Percentiles rank a stretch among this genome's conserved stretches.
These are phyloP conservation scores for Mimosa pudica DNA, from an alignment of 306 rosid species.

Conservation along the genomic window DNA sequence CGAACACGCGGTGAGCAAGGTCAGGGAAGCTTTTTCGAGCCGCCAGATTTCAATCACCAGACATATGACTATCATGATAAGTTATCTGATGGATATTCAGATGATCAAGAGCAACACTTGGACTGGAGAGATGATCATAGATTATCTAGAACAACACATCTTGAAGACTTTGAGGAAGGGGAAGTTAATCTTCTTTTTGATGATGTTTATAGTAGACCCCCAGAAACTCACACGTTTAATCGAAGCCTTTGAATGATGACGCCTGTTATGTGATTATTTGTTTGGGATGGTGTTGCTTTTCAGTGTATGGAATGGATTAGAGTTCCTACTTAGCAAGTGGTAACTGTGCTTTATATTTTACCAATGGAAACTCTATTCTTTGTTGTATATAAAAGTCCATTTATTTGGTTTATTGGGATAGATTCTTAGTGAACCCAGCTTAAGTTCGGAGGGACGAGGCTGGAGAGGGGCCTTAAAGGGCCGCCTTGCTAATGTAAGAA, in stretches of 20 bases:
- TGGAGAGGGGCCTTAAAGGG: conserved; percentile 12
- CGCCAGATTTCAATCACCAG: conserved; percentile 67
- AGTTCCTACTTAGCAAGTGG: conserved; percentile 42
- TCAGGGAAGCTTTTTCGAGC: conserved; percentile 82
- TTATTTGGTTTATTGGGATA: conserved; percentile 34
- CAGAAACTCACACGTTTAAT: conserved; percentile 55
- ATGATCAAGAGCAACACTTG: conserved; percentile 58
- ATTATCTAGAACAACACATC: conserved; percentile 48
- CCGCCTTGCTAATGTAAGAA: conserved; percentile 44
- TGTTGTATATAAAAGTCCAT: conserved; percentile 67
- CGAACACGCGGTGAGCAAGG: conserved; percentile 36
- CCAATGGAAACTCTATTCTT: conserved; percentile 61
- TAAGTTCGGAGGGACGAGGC: background rate
- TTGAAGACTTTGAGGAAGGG: conserved; percentile 66
- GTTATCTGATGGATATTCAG: conserved; percentile 66
- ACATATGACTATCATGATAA: conserved; percentile 40
- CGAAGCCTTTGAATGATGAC: conserved; percentile 47
- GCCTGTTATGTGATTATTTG: conserved; percentile 37
- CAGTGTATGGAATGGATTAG: conserved; percentile 29
- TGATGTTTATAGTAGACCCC: conserved; percentile 73
- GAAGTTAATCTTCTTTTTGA: conserved; percentile 75
- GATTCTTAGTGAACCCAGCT: conserved; percentile 35
- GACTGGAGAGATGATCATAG: conserved; percentile 53
- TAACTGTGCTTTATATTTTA: conserved; percentile 31
- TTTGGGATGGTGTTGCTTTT: conserved; percentile 43